phyloP scores from a whole-genome alignment of 345 rosid species.

The Hevea brasiliensis region DNA sequence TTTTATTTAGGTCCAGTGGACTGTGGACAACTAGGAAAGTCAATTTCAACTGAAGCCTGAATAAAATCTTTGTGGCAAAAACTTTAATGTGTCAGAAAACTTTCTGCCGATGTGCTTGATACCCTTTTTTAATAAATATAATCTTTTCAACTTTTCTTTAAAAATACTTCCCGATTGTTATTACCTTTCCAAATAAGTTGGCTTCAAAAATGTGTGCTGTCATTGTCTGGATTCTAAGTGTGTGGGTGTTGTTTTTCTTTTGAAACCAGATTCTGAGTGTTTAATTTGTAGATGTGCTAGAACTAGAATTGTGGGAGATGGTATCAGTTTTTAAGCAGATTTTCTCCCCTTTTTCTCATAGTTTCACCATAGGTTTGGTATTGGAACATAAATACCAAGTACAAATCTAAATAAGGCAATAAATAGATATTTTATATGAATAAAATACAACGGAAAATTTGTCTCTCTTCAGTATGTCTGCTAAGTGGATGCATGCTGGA shows the following conservation, averaged over 20 bases:
- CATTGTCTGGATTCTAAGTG: background rate
- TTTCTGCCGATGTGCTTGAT: background rate
- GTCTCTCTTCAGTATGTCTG: background rate
- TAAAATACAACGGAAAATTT: background rate
- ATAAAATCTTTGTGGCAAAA: background rate
- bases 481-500: background rate
- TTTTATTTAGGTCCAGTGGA: background rate
- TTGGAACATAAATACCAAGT: background rate
- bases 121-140: background rate
- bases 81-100: background rate
- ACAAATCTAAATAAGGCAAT: background rate
- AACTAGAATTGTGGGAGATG: background rate
- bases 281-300: background rate
- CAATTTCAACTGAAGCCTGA: background rate
- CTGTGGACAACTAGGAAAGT: background rate
- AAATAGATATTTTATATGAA: background rate
- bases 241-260: too few species aligned
- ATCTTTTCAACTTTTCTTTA: background rate
- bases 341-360: background rate
- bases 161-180: background rate
- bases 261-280: too few species aligned
- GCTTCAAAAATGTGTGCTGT: background rate
- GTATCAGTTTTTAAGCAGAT: background rate
- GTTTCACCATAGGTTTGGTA: background rate
- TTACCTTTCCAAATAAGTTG: background rate